Conservation (phyloP, 495 filamentous ascomycete species). For the Penicillium bialowiezense region DNA sequence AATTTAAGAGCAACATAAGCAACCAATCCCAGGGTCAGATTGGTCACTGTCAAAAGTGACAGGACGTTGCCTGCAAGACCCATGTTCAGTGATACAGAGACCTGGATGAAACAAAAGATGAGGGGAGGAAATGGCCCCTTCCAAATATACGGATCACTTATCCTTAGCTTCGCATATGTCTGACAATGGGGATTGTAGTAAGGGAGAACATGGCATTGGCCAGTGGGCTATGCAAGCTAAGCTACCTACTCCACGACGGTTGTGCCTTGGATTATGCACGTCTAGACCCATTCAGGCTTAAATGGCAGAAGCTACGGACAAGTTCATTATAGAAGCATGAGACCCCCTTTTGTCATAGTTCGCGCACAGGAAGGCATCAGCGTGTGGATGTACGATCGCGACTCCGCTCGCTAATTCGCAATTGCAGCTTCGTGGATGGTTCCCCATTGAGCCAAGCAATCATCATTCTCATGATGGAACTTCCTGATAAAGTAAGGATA, state of each 20-base stretch:
- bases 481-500: neutral
- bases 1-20: conserved; percentile 28
- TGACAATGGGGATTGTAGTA: conserved; percentile 4
- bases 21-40: conserved; percentile 21
- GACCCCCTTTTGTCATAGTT: no score
- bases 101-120: neutral
- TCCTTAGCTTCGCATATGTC: neutral
- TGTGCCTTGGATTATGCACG: neutral
- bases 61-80: conserved; percentile 25
- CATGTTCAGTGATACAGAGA: conserved; percentile 19
- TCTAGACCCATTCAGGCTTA: neutral
- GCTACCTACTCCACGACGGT: neutral
- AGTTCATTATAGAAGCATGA: no score
- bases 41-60: conserved; percentile 33
- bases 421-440: neutral
- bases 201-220: conserved; percentile 12
- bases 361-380: neutral
- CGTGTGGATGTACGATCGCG: neutral
- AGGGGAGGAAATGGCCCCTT: neutral
- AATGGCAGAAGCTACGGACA: no score
- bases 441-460: neutral
- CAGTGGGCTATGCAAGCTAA: neutral
- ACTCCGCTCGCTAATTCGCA: neutral
- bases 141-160: neutral
- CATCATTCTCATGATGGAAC: neutral